Percentiles rank a stretch among this genome's conserved stretches.
These are phyloP conservation scores for Backusella luteola DNA, from an alignment of 192 early-diverging fungal species.

Conservation along the genomic window DNA sequence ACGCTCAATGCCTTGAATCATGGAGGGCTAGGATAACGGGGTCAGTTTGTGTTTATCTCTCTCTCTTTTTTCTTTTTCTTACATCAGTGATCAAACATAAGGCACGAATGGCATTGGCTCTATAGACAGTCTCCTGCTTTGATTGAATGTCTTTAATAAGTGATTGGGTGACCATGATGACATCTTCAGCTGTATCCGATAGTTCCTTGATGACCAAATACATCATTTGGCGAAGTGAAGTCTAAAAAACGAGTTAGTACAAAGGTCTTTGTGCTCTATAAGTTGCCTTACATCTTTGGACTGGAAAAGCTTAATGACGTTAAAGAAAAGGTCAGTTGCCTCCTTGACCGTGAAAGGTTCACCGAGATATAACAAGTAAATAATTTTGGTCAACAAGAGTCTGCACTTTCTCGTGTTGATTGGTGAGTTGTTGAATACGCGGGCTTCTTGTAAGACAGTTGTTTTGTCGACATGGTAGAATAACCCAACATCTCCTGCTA, in stretches of 20 bases:
- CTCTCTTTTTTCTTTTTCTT: slow-evolving; percentile 11
- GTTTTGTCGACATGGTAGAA: slow-evolving; percentile 91
- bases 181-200: slow-evolving; percentile 88
- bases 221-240: slow-evolving; percentile 93
- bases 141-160: slow-evolving; percentile 97
- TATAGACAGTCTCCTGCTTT: slow-evolving; percentile 86
- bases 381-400: slow-evolving; percentile 87
- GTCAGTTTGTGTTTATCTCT: not conserved
- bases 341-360: slow-evolving; percentile 89
- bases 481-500: slow-evolving; percentile 60
- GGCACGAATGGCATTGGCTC: slow-evolving; percentile 96
- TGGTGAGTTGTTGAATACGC: slow-evolving; percentile 94
- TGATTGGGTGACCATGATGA: slow-evolving; percentile 95
- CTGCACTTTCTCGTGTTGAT: slow-evolving; percentile 95
- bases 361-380: slow-evolving; percentile 88
- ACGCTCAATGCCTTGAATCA: slow-evolving; percentile 94
- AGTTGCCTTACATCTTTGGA: slow-evolving; percentile 70
- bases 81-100: slow-evolving; percentile 95
- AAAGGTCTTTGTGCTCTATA: no score
- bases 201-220: slow-evolving; percentile 98
- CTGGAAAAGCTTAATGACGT: slow-evolving; percentile 97
- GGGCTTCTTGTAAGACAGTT: slow-evolving; percentile 91
- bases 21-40: slow-evolving; percentile 65
- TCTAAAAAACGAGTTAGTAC: slow-evolving; percentile 46
- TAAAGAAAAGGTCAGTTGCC: slow-evolving; percentile 97